Percentiles rank a stretch among this genome's conserved stretches.
These are phyloP conservation scores for Termitomyces titanicus DNA, from an alignment of 768 basidiomycete species.

Conservation along the genomic window DNA sequence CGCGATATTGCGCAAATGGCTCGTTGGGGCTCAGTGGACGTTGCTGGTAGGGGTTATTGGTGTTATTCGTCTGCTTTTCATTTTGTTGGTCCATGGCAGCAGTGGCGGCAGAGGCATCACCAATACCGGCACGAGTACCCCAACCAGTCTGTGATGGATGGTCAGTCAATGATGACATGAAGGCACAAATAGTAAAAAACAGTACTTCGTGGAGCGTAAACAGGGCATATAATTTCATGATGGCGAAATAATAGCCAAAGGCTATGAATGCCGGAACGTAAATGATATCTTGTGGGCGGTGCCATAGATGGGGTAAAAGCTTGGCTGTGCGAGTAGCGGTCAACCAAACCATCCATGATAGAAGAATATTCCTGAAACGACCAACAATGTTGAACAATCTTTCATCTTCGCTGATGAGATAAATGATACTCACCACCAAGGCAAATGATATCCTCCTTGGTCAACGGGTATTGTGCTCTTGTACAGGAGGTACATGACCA, in stretches of 20 bases:
- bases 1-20: conserved; percentile 24
- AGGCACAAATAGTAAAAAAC: not conserved
- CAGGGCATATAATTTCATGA: conserved; percentile 93
- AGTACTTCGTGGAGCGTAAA: conserved; percentile 83
- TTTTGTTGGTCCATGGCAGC: conserved; percentile 54
- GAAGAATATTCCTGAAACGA: conserved; percentile 57
- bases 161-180: not conserved
- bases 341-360: conserved; percentile 69
- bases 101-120: conserved; percentile 75
- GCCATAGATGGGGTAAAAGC: conserved; percentile 80
- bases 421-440: conserved; percentile 63
- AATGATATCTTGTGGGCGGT: conserved; percentile 70
- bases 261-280: conserved; percentile 83
- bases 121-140: conserved; percentile 95
- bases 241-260: conserved; percentile 91
- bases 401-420: not conserved
- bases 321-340: conserved; percentile 73
- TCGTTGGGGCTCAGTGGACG: conserved; percentile 8
- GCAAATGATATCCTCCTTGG: conserved; percentile 75
- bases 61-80: conserved; percentile 26
- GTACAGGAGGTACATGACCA: conserved; percentile 74
- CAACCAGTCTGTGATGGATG: conserved; percentile 65
- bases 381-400: conserved; percentile 10
- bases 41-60: conserved; percentile 26
- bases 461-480: conserved; percentile 70